phyloP scores from a whole-genome alignment of 2,329 filamentous ascomycete genomes.

The Hymenoscyphus albidus region DNA sequence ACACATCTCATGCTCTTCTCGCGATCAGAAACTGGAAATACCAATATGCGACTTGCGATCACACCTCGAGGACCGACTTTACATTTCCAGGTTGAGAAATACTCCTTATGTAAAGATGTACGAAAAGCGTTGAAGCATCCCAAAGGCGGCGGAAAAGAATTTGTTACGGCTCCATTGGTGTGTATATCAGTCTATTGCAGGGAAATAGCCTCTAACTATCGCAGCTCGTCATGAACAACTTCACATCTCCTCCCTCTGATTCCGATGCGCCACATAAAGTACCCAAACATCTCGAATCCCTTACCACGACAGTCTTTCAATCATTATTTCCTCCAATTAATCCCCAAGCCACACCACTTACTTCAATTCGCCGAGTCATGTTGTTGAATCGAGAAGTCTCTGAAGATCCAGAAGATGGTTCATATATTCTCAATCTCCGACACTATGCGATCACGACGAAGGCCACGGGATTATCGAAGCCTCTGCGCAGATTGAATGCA shows the following conservation, averaged over 20 bases:
- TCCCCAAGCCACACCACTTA: constrained; percentile 81
- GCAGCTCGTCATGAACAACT: constrained; percentile 97
- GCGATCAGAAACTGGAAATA: constrained; percentile 83
- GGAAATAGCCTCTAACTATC: constrained; percentile 30
- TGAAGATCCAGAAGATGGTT: constrained; percentile 50
- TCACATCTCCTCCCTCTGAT: constrained; percentile 59
- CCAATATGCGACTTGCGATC: constrained; percentile 82
- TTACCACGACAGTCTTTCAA: constrained; percentile 92
- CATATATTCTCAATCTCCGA: constrained; percentile 80
- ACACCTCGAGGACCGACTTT: constrained; percentile 89
- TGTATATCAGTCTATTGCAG: constrained; percentile 21
- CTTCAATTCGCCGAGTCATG: constrained; percentile 87
- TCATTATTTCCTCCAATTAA: constrained; percentile 95
- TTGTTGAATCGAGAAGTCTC: constrained; percentile 77
- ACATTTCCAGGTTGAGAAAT: constrained; percentile 91
- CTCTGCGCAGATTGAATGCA: constrained; percentile 77
- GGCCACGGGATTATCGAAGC: constrained; percentile 76
- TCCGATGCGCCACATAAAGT: constrained; percentile 62
- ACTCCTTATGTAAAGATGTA: constrained; percentile 90
- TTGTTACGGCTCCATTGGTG: constrained; percentile 77
- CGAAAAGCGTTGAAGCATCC: constrained; percentile 79
- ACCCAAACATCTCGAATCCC: constrained; percentile 90
- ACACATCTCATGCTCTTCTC: constrained; percentile 93
- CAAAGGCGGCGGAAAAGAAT: constrained; percentile 78
- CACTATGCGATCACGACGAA: constrained; percentile 96